phyloP scores from a whole-genome alignment of 2,329 filamentous ascomycete species.

The Microcyclosporella mali region DNA sequence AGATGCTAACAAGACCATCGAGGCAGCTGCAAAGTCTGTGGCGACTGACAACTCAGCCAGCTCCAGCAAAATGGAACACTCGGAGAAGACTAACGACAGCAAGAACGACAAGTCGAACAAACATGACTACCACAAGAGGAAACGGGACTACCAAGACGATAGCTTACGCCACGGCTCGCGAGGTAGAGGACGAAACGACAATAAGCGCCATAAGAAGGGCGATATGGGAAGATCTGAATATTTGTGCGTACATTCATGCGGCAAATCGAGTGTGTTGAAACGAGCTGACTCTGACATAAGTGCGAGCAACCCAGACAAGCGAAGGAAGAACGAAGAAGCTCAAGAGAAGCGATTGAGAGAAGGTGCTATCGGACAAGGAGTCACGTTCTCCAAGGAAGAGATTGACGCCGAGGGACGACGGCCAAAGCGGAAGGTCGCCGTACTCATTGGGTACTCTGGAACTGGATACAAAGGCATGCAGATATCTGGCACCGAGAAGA shows the following conservation, averaged over 20 bases:
- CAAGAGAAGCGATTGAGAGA: constrained; percentile 41
- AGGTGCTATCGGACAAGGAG: constrained; percentile 36
- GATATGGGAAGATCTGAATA: constrained; percentile 63
- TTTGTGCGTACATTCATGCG: constrained; percentile 45
- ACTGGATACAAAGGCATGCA: constrained; percentile 98
- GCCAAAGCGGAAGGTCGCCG: constrained; percentile 93
- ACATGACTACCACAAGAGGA: constrained; percentile 18
- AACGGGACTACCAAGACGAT: constrained; percentile 25
- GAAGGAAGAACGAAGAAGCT: constrained; percentile 38
- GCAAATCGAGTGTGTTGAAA: constrained; percentile 18
- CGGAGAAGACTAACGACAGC: constrained; percentile 1
- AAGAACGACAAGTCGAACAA: constrained; percentile 10
- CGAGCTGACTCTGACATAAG: constrained; percentile 37
- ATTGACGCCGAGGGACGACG: constrained; percentile 79
- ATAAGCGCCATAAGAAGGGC: constrained; percentile 49
- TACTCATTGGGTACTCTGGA: constrained; percentile 90
- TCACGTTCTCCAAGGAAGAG: constrained; percentile 64
- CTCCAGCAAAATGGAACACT: constrained; percentile 4
- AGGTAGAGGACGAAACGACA: constrained; percentile 23
- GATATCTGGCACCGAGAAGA: constrained; percentile 63
- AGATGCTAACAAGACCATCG: constrained; percentile 22
- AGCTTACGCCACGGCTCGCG: constrained; percentile 21
- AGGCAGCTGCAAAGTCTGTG: constrained; percentile 17
- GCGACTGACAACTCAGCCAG: background rate
- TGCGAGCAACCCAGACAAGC: constrained; percentile 42